These are phyloP conservation scores for Coemansia sp. DNA, from an alignment of 192 early-diverging fungal species.

Conservation along the genomic window DNA sequence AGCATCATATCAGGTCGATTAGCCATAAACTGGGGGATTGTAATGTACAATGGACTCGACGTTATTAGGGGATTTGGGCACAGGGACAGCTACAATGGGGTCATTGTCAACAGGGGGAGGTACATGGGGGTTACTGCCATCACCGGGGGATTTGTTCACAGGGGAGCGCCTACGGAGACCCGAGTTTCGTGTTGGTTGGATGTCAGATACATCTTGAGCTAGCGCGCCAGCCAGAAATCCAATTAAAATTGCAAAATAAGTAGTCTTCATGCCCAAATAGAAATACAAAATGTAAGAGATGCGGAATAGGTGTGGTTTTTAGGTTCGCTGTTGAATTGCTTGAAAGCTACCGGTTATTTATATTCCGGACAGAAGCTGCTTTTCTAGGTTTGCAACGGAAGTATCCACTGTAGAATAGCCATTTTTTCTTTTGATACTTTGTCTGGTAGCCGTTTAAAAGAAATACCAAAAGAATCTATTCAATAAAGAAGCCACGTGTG, in stretches of 20 bases:
- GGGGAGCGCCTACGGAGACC: neutral
- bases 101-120: too few relatives aligned
- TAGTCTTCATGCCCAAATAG: neutral
- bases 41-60: too few relatives aligned
- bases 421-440: neutral
- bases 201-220: neutral
- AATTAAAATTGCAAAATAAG: neutral
- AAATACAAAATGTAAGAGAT: neutral
- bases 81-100: too few relatives aligned
- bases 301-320: neutral
- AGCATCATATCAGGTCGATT: slow-evolving; percentile 22
- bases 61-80: too few relatives aligned
- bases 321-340: neutral
- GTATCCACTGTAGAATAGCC: neutral
- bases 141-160: too few relatives aligned
- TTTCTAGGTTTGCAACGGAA: neutral
- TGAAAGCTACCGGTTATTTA: neutral
- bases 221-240: neutral
- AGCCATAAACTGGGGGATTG: slow-evolving; percentile 15
- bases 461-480: neutral
- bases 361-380: neutral
- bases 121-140: too few relatives aligned
- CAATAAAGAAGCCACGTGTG: neutral
- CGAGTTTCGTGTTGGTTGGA: neutral
- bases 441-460: neutral